Base-by-base conservation (phyloP, 345 rosid species). In the Eucalyptus tenuipes region DNA sequence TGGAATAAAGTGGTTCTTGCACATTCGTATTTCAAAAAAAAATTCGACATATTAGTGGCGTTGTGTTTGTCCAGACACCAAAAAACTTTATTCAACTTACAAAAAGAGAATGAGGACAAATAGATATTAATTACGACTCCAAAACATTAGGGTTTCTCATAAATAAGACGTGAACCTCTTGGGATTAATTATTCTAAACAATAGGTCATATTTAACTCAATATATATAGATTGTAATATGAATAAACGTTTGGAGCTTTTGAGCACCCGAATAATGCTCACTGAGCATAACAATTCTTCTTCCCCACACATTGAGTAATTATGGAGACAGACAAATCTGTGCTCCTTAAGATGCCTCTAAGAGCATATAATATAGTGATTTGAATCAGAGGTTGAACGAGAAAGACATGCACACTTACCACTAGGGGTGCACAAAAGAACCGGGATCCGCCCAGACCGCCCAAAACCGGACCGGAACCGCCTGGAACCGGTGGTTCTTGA, bases 261-360 rank as follows among this genome's bases (percentile, higher is more conserved):
- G 12, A 17, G 42, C 7, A 13, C 24, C 5, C 3, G 7, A 17
- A 9, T 31, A 66, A 66, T 66, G 0, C 20, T 66, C 20, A 7
- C 0, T 7, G 37, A 64, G 75, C 33, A 31, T 64, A 16, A n/a
- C 0, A 64, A 64, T 66, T 15, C 79, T n/a, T 66, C 79, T n/a
- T 64, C 79, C 79, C 79, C 40, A 8, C 40, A n/a, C 40, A 68
- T 33, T 33, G 80, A 68, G 44, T 68, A 68, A 33, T 33, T 17
- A 68, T 10, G 4, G 80, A 31, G 42, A 68, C 12, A 2, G 0
- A 66, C 1, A 18, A 66, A 31, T 66, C 3, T 31, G 2, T 8
- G 42, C 80, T 31, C 6, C 12, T 31, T n/a, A 8, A 0, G 42
- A 0, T 66, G 79, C 0, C 79, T 31, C 10, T 66, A 31, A n/a